These are phyloP conservation scores for Pichiaceae sp. DNA, from an alignment of 1,139 yeast species.

Conservation along the genomic window DNA sequence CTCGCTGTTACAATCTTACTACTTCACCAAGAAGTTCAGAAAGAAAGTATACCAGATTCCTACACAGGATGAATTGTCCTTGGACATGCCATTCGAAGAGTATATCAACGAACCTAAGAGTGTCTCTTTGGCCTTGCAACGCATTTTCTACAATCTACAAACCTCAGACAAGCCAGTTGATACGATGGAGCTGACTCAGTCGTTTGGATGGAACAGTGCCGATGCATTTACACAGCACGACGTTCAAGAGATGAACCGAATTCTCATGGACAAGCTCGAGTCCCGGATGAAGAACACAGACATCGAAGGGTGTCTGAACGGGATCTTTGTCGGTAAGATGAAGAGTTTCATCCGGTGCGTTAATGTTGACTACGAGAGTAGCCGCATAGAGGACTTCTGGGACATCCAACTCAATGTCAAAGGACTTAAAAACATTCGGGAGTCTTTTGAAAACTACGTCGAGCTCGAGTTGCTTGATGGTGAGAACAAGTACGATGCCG, in stretches of 20 bases:
- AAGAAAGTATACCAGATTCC: conserved; percentile 86
- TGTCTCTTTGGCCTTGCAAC: conserved; percentile 80
- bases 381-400: conserved; percentile 94
- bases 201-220: conserved; percentile 96
- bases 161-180: conserved; percentile 71
- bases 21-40: conserved; percentile 75
- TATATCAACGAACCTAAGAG: conserved; percentile 23
- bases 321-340: conserved; percentile 94
- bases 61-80: conserved; percentile 41
- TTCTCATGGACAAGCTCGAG: conserved; percentile 90
- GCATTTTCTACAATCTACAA: conserved; percentile 73
- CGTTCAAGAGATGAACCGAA: conserved; percentile 92
- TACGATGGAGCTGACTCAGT: conserved; percentile 76
- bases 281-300: conserved; percentile 84
- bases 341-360: conserved; percentile 89
- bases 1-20: conserved; percentile 84
- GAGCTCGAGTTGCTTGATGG: conserved; percentile 88
- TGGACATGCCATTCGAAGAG: conserved; percentile 16
- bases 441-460: conserved; percentile 78
- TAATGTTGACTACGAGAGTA: conserved; percentile 90
- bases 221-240: conserved; percentile 98
- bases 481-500: conserved; percentile 92
- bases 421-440: conserved; percentile 61
- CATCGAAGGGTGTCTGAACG: conserved; percentile 72
- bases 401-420: conserved; percentile 93